A percentile compares a stretch with the other conserved stretches of the same genome.
phyloP scores from a whole-genome alignment of 225 moss, liverwort and hornwort genomes.

The Asterella californica region DNA sequence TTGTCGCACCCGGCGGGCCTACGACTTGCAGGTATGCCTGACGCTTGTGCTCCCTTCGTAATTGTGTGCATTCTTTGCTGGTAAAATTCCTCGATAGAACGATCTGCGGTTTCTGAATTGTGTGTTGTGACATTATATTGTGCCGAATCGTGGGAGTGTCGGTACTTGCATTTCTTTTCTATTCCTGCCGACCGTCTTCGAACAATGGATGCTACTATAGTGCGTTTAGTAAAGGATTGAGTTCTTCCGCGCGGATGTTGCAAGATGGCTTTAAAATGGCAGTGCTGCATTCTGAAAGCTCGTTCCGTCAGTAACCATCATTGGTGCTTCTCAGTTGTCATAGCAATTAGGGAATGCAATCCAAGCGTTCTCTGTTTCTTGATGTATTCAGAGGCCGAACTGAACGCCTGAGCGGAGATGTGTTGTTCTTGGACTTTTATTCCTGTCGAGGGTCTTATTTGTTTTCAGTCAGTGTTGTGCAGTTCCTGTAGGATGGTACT shows the following conservation, averaged over 20 bases:
- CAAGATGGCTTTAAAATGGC: too few relatives aligned
- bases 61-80: neutral
- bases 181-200: neutral
- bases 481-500: neutral
- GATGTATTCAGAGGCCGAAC: neutral
- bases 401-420: too few relatives aligned
- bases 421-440: too few relatives aligned
- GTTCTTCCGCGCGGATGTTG: too few relatives aligned
- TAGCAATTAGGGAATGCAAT: too few relatives aligned
- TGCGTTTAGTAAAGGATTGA: neutral
- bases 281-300: too few relatives aligned
- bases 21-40: slow-evolving; percentile 8
- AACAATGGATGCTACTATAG: neutral
- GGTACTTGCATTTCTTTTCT: neutral
- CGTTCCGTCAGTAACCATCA: too few relatives aligned
- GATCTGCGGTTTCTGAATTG: neutral
- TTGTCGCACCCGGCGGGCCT: slow-evolving; percentile 3
- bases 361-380: neutral
- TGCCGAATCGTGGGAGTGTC: neutral
- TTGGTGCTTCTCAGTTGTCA: too few relatives aligned
- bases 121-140: neutral
- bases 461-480: too few relatives aligned
- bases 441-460: too few relatives aligned
- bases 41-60: neutral
- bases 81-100: neutral